phyloP scores from a whole-genome alignment of 208 protist genomes.

The Herpetomonas tarakana region DNA sequence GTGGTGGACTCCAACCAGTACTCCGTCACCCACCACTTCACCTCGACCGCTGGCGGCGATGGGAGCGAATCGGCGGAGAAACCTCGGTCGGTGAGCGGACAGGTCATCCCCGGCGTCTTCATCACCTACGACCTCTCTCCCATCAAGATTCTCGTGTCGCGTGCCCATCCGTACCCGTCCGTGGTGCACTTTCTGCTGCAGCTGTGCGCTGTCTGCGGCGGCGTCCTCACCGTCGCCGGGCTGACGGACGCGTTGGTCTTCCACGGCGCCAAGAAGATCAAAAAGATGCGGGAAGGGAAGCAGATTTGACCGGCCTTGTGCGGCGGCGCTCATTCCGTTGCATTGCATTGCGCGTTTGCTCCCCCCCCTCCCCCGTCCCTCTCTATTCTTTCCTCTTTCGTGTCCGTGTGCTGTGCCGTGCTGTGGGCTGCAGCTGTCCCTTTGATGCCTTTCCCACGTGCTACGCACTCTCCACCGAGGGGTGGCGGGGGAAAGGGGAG shows the following conservation, averaged over 20 bases:
- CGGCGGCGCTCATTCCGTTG: too few species aligned
- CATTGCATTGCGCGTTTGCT: too few species aligned
- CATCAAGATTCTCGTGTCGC: slow-evolving; percentile 59
- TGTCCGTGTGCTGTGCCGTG: too few species aligned
- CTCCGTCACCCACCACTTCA: slow-evolving; percentile 86
- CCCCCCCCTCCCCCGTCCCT: too few species aligned
- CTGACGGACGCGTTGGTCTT: slow-evolving; percentile 58
- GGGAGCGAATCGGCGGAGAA: neutral
- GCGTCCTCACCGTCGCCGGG: slow-evolving; percentile 60
- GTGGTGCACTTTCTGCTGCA: slow-evolving; percentile 62
- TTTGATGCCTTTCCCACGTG: too few species aligned
- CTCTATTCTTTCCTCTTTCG: too few species aligned
- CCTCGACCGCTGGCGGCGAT: slow-evolving; percentile 8
- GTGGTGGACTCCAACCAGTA: slow-evolving; percentile 84
- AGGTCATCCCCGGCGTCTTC: slow-evolving; percentile 76
- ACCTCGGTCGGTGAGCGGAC: neutral
- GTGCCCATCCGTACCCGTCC: slow-evolving; percentile 51
- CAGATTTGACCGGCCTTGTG: slow-evolving; percentile 24
- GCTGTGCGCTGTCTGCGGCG: slow-evolving; percentile 62
- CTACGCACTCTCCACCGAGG: too few species aligned
- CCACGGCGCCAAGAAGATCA: slow-evolving; percentile 28
- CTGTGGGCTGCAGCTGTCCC: too few species aligned
- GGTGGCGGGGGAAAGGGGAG: too few species aligned
- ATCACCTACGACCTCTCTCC: slow-evolving; percentile 88
- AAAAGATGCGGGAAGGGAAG: slow-evolving; percentile 51